Evolutionary conservation across 1,284 basidiomycete genomes (phyloP).

Genomic region (Testicularia cyperi): DNA sequence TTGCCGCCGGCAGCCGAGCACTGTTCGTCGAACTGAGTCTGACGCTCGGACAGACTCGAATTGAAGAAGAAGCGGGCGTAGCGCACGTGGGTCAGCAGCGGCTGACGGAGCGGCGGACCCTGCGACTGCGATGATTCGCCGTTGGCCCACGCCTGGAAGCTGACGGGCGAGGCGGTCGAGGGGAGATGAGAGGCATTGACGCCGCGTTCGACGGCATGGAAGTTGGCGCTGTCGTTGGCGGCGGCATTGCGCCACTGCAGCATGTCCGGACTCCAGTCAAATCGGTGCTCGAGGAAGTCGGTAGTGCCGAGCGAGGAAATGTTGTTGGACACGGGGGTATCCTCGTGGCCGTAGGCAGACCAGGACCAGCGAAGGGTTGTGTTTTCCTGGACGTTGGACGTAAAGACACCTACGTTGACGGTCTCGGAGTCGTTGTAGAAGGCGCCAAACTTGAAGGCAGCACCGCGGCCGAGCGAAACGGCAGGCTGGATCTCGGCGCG

Average conservation of each 20-base stretch:
- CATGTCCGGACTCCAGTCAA: conserved; percentile 46
- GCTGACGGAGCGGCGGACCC: conserved; percentile 34
- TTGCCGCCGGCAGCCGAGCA: conserved; percentile 25
- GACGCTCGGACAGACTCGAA: conserved; percentile 42
- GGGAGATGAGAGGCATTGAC: conserved; percentile 39
- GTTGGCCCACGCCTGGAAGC: conserved; percentile 45
- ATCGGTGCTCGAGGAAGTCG: conserved; percentile 42
- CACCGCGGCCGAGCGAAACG: conserved; percentile 19
- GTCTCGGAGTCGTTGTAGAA: conserved; percentile 43
- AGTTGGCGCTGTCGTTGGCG: conserved; percentile 27
- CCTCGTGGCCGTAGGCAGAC: conserved; percentile 30
- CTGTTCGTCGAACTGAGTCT: conserved; percentile 30
- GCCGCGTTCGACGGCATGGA: conserved; percentile 20
- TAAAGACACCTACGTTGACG: conserved; percentile 32
- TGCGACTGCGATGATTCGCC: conserved; percentile 39
- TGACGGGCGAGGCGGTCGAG: conserved; percentile 31
- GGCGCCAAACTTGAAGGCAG: conserved; percentile 39
- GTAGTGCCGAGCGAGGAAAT: conserved; percentile 28
- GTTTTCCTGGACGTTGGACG: conserved; percentile 28
- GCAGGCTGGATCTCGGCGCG: conserved; percentile 40
- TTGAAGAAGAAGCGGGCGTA: conserved; percentile 56
- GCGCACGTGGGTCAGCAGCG: conserved; percentile 35
- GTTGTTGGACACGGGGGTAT: conserved; percentile 34
- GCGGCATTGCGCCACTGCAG: conserved; percentile 43
- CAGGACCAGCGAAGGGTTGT: conserved; percentile 42